These are phyloP conservation scores for Amaranthus tricolor DNA, from an alignment of 179 eudicot genomes.

Conservation along the genomic window DNA sequence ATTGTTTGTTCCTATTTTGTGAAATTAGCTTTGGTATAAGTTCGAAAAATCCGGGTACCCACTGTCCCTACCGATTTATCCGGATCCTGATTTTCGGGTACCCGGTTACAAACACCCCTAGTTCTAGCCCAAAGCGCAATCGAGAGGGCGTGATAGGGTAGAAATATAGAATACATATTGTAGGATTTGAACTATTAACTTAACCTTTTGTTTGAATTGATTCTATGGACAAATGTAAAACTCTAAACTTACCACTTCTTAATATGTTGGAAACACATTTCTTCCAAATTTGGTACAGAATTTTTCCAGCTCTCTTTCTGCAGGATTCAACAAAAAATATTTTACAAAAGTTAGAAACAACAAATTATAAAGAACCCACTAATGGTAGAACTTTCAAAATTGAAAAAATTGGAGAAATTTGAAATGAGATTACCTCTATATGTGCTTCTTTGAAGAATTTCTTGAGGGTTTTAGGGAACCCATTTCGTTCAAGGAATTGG, in stretches of 20 bases:
- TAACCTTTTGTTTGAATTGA: too few relatives aligned
- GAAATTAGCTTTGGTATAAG: too few relatives aligned
- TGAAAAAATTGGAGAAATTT: not conserved
- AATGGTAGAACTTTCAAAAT: not conserved
- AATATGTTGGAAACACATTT: conserved; percentile 39
- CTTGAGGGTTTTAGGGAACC: conserved; percentile 51
- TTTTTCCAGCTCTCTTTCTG: conserved; percentile 46
- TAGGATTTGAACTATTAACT: too few relatives aligned
- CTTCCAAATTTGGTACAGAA: conserved; percentile 45
- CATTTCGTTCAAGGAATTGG: conserved; percentile 41
- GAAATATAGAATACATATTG: too few relatives aligned
- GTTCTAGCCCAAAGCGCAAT: too few relatives aligned
- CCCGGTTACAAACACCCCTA: too few relatives aligned
- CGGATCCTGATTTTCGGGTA: too few relatives aligned
- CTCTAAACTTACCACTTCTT: conserved; percentile 38
- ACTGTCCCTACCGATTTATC: too few relatives aligned
- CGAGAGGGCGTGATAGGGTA: too few relatives aligned
- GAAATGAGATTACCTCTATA: conserved; percentile 35
- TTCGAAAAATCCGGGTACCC: too few relatives aligned
- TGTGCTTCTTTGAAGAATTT: conserved; percentile 48
- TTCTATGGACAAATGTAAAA: not conserved
- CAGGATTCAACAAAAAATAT: conserved; percentile 12
- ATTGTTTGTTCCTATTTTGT: too few relatives aligned
- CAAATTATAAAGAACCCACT: not conserved
- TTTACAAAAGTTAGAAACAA: not conserved